Conservation (phyloP, 1,139 yeast genomes). For the Sugiyamaella novakii region DNA sequence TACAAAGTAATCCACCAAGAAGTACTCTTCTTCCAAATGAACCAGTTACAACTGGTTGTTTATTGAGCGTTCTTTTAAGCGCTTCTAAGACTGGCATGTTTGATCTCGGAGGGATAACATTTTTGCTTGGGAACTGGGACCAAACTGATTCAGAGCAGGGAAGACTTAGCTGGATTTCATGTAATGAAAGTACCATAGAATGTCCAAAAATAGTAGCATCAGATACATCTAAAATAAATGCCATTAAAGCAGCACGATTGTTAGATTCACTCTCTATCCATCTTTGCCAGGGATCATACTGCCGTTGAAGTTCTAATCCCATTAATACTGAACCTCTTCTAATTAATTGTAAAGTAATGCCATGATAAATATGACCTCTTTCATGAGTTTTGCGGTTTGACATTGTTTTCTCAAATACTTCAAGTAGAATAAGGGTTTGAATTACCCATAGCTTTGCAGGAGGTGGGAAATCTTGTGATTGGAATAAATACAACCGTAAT, state of each 20-base stretch:
- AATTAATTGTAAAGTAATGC: slow-evolving; percentile 70
- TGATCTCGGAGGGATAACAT: slow-evolving; percentile 34
- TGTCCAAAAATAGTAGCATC: slow-evolving; percentile 84
- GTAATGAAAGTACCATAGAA: slow-evolving; percentile 64
- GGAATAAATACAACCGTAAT: slow-evolving; percentile 60
- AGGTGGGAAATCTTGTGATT: slow-evolving; percentile 59
- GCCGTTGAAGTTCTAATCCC: slow-evolving; percentile 34
- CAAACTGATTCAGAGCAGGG: slow-evolving; percentile 82
- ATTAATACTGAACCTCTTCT: slow-evolving; percentile 67
- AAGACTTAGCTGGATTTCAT: slow-evolving; percentile 67
- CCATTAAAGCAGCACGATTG: slow-evolving; percentile 76
- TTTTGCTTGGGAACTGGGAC: slow-evolving; percentile 52
- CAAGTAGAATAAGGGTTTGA: slow-evolving; percentile 63
- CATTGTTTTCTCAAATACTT: slow-evolving; percentile 67
- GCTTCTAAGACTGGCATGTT: slow-evolving; percentile 51
- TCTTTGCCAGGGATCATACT: slow-evolving; percentile 47
- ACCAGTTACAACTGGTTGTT: slow-evolving; percentile 52
- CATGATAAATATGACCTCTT: slow-evolving; percentile 75
- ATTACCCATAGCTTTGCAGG: slow-evolving; percentile 63
- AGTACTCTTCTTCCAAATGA: slow-evolving; percentile 66
- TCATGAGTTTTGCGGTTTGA: slow-evolving; percentile 56
- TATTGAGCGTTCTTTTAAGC: slow-evolving; percentile 57
- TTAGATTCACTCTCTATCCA: slow-evolving; percentile 81
- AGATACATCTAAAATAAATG: slow-evolving; percentile 74
- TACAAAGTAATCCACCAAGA: slow-evolving; percentile 68